These are phyloP conservation scores for Saccharomycopsis olivae DNA, from an alignment of 805 yeast species.

Conservation along the genomic window DNA sequence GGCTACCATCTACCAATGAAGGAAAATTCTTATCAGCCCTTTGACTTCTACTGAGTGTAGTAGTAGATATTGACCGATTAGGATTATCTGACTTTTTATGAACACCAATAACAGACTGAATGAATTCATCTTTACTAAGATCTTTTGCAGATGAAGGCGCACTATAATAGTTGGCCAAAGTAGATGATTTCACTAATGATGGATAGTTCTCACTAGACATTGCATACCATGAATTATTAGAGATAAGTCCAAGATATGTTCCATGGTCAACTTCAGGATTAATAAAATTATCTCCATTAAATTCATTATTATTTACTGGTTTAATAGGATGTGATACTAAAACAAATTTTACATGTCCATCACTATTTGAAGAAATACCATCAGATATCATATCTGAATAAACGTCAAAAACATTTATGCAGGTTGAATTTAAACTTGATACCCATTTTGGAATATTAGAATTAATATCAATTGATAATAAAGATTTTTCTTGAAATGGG, in stretches of 20 bases:
- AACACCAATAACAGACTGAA: constrained; percentile 39
- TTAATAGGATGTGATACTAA: constrained; percentile 60
- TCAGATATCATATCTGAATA: constrained; percentile 24
- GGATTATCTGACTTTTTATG: constrained; percentile 22
- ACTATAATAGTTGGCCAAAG: constrained; percentile 52
- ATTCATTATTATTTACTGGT: constrained; percentile 22
- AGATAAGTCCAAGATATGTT: constrained; percentile 58
- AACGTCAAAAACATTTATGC: constrained; percentile 74
- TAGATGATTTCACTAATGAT: constrained; percentile 71
- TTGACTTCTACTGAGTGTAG: not conserved
- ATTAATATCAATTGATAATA: constrained; percentile 63
- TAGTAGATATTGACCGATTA: not conserved
- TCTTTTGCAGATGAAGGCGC: not conserved
- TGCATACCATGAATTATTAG: constrained; percentile 71
- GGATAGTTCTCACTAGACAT: constrained; percentile 73
- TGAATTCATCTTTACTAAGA: constrained; percentile 24
- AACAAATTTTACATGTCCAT: constrained; percentile 28
- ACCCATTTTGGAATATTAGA: constrained; percentile 76
- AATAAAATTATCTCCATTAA: constrained; percentile 20
- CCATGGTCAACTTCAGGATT: constrained; percentile 27
- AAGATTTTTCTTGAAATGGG: constrained; percentile 72
- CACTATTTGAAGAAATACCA: constrained; percentile 9
- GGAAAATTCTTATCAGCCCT: constrained; percentile 4
- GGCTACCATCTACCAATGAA: constrained; percentile 10
- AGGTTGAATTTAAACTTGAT: constrained; percentile 56